Evolutionary conservation across 2,329 filamentous ascomycete genomes (phyloP), one percentile per base, ranked within the genome.

Genomic region (Penicillium fuscoglaucum): DNA sequence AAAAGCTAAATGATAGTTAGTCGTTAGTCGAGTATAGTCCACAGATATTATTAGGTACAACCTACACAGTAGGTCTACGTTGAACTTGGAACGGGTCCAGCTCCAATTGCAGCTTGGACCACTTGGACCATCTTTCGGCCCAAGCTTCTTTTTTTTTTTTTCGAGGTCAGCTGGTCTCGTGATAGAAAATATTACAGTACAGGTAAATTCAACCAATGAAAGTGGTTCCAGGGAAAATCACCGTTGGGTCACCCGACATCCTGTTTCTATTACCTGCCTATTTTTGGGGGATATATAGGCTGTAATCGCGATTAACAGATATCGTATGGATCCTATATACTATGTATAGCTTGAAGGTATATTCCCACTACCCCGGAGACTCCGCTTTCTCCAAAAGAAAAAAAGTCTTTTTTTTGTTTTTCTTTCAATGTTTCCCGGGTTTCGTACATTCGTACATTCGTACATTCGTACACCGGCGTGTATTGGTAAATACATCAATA

Each of bases 161-260:
- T 52, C 35, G 46, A 59, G 31, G 65, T 67, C 65, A 67, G 63
- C 63, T 67, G 65, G 61, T 66, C 64, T 66, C 64, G 64, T 66
- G 65, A 59, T 45, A 50, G 39, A 33, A 41, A 31, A 24, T 39
- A 52, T 52, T 52, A 52, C 50, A 37, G 28, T 45, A 26, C 41
- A 37, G 4, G 33, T 5, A 10, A 26, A 26, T 35, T 43, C 28
- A 56, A 49, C 70, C 69, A 74, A 73, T 73, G n/a, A 67, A 13
- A 46, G 28, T 17, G 47, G 57, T 66, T 67, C 66, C 61, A 65
- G 70, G 61, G 68, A 71, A 75, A 75, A 74, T 69, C 66, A 68
- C 67, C 61, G 68, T 62, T 70, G 73, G 73, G 73, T 76, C 74
- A 76, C 70, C 73, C 72, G 74, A 76, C 72, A 66, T 58, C 54